A percentile compares a stretch with the other conserved stretches of the same genome.
Evolutionary conservation across 495 filamentous ascomycete genomes (phyloP).

Genomic region (Darksidea phi): DNA sequence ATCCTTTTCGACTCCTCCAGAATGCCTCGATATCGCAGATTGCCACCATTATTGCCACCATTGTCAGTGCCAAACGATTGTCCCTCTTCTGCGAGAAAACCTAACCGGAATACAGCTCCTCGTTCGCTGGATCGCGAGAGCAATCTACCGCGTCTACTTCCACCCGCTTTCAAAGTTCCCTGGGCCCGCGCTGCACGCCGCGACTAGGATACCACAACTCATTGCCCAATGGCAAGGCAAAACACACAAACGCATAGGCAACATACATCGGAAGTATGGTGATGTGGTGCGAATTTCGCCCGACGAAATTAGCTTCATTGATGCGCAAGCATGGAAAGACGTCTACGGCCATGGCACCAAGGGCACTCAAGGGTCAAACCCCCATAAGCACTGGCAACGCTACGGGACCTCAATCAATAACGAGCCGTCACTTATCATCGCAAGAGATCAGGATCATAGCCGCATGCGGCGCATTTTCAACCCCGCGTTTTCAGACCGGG

Average conservation of each 20-base stretch:
- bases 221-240: constrained; percentile 12
- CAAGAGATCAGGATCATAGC: constrained; percentile 36
- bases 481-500: constrained; percentile 44
- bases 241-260: constrained; percentile 2
- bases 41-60: background rate
- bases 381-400: constrained; percentile 45
- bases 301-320: constrained; percentile 55
- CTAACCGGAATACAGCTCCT: constrained; percentile 6
- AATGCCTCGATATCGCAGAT: constrained; percentile 4
- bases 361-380: constrained; percentile 22
- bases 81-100: background rate
- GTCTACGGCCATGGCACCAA: constrained; percentile 53
- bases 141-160: constrained; percentile 50
- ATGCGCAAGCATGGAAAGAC: constrained; percentile 54
- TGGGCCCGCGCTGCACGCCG: constrained; percentile 46
- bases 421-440: constrained; percentile 29
- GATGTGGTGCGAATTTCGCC: constrained; percentile 58
- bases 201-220: constrained; percentile 21
- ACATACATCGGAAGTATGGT: constrained; percentile 43
- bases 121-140: constrained; percentile 10
- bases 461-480: constrained; percentile 34
- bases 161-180: constrained; percentile 47
- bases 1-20: background rate
- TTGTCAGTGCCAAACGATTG: background rate
- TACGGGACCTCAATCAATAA: constrained; percentile 33